Percentiles rank a stretch among this genome's conserved stretches.
phyloP scores from a whole-genome alignment of 2,329 filamentous ascomycete genomes.

The Dactylellina cionopaga region DNA sequence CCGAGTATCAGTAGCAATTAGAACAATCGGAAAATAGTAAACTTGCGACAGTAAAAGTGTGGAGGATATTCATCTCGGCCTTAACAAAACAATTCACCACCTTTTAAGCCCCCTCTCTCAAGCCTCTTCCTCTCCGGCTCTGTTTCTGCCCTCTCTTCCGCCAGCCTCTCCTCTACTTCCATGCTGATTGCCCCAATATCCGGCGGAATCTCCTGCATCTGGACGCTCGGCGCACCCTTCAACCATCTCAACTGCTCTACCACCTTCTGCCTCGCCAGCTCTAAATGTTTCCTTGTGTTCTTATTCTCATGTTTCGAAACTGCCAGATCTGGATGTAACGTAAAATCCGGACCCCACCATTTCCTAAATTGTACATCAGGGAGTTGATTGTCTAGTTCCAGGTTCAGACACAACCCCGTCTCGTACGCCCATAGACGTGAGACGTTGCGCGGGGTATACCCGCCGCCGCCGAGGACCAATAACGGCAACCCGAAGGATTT shows the following conservation, averaged over 20 bases:
- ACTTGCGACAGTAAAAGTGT: neutral
- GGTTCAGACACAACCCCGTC: conserved; percentile 67
- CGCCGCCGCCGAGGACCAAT: conserved; percentile 73
- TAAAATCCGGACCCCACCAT: conserved; percentile 87
- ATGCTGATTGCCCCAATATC: conserved; percentile 59
- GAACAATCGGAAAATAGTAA: neutral
- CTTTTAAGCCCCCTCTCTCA: conserved; percentile 32
- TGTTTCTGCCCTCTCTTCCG: conserved; percentile 73
- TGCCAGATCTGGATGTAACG: conserved; percentile 86
- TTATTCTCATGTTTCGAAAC: conserved; percentile 81
- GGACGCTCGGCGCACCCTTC: conserved; percentile 83
- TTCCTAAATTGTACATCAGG: conserved; percentile 84
- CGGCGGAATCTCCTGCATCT: conserved; percentile 70
- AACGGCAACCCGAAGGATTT: conserved; percentile 74
- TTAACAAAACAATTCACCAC: conserved; percentile 33
- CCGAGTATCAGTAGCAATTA: neutral
- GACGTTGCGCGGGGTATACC: conserved; percentile 75
- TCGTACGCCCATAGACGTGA: conserved; percentile 76
- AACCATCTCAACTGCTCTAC: conserved; percentile 88
- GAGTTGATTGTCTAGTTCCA: conserved; percentile 74
- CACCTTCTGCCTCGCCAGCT: conserved; percentile 79
- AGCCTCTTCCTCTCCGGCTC: conserved; percentile 63
- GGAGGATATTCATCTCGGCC: neutral
- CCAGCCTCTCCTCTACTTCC: conserved; percentile 71
- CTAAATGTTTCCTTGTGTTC: conserved; percentile 79